Evolutionary conservation across 306 rosid genomes (phyloP).

Genomic region (Quercus rubra): DNA sequence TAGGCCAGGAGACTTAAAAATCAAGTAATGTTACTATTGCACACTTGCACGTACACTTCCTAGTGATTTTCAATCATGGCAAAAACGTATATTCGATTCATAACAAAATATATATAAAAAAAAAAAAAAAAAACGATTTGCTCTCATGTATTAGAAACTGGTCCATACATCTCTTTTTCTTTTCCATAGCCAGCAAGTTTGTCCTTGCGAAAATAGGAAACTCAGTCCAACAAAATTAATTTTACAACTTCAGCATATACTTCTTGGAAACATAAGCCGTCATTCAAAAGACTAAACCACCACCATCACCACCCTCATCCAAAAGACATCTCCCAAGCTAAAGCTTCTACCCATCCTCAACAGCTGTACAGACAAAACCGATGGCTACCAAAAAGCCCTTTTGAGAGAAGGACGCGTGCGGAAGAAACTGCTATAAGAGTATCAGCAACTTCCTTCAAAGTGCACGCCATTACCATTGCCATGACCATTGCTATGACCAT

Average conservation of each 20-base stretch:
- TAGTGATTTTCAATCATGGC: background rate
- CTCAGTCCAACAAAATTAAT: conserved; percentile 26
- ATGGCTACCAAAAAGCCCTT: conserved; percentile 45
- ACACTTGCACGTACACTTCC: background rate
- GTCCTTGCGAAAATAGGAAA: conserved; percentile 31
- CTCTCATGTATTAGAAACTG: conserved; percentile 14
- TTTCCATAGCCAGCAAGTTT: conserved; percentile 23
- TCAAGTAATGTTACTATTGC: background rate
- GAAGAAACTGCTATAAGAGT: conserved; percentile 6
- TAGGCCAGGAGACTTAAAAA: background rate
- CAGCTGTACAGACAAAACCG: conserved; percentile 68
- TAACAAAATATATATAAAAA: background rate
- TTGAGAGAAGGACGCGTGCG: conserved; percentile 19
- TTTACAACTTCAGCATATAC: conserved; percentile 44
- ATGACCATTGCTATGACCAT: conserved; percentile 21
- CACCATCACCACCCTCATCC: conserved; percentile 41
- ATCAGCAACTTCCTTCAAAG: conserved; percentile 34
- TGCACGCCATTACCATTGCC: conserved; percentile 64
- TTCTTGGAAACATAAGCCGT: conserved; percentile 47
- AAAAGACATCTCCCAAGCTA: conserved; percentile 42
- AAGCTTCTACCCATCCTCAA: conserved; percentile 68
- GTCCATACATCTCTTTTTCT: conserved; percentile 19
- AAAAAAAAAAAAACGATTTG: conserved; percentile 29
- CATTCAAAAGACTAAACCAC: conserved; percentile 55
- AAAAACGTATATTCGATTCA: background rate